Evolutionary conservation across 1,284 basidiomycete genomes (phyloP).

Genomic region (Tylopilus sp.): DNA sequence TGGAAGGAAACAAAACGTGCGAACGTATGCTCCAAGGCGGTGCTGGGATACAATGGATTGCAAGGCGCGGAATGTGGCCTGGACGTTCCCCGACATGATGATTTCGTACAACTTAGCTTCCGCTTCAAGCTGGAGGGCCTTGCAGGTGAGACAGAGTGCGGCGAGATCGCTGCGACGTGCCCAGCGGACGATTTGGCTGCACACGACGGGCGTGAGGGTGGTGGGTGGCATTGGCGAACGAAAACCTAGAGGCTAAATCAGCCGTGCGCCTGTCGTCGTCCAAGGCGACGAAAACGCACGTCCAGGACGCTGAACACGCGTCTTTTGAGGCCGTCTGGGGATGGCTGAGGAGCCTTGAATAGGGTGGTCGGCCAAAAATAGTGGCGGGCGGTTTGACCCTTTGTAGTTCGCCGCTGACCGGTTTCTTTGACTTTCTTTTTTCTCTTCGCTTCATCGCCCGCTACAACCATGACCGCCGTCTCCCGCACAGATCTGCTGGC

Average conservation of each 20-base stretch:
- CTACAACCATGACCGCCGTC: constrained; percentile 25
- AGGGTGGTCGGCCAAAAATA: constrained; percentile 6
- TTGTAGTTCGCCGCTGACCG: background rate
- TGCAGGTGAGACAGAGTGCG: constrained; percentile 29
- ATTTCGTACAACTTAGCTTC: constrained; percentile 30
- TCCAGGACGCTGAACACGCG: background rate
- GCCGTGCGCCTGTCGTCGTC: background rate
- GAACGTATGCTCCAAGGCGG: constrained; percentile 28
- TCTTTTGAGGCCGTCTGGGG: background rate
- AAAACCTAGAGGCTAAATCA: background rate
- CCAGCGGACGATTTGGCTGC: constrained; percentile 27
- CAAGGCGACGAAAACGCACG: background rate
- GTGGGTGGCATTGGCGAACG: constrained; percentile 15
- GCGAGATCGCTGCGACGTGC: constrained; percentile 27
- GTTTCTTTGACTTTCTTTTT: background rate
- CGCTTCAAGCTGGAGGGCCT: constrained; percentile 28
- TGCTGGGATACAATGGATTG: constrained; percentile 27
- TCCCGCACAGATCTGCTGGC: constrained; percentile 85
- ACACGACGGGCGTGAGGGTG: constrained; percentile 25
- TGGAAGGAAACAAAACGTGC: constrained; percentile 26
- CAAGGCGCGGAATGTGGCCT: constrained; percentile 26
- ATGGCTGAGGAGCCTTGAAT: background rate
- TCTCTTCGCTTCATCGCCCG: background rate
- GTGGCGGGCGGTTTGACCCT: constrained; percentile 6
- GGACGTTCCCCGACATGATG: constrained; percentile 23